These are phyloP conservation scores for Neonectria hederae DNA, from an alignment of 2,329 filamentous ascomycete species.

Conservation along the genomic window DNA sequence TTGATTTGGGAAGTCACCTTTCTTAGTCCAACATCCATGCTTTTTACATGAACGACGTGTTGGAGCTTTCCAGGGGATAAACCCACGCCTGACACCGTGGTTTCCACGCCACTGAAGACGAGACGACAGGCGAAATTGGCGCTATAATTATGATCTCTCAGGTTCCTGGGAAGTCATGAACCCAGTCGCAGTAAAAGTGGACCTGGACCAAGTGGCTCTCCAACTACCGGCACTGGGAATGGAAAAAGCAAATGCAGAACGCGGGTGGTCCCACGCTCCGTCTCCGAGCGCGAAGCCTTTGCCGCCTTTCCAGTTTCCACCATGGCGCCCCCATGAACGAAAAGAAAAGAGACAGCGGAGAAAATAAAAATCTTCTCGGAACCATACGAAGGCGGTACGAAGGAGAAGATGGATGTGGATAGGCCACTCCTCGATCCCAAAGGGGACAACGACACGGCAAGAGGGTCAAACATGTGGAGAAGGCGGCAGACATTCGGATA, in stretches of 20 bases:
- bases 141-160: constrained; percentile 28
- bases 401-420: background rate
- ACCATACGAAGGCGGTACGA: constrained; percentile 7
- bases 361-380: constrained; percentile 26
- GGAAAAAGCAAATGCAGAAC: constrained; percentile 33
- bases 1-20: constrained; percentile 9
- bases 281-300: constrained; percentile 28
- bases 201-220: constrained; percentile 20
- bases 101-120: constrained; percentile 20
- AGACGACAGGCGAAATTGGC: constrained; percentile 16
- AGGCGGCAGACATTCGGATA: background rate
- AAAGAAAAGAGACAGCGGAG: constrained; percentile 32
- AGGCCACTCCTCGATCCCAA: constrained; percentile 4
- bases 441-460: constrained; percentile 14
- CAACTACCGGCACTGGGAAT: constrained; percentile 39
- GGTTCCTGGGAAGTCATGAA: constrained; percentile 24
- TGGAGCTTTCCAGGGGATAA: constrained; percentile 9
- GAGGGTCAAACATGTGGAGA: constrained; percentile 12
- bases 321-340: constrained; percentile 29
- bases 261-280: constrained; percentile 33
- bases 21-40: background rate
- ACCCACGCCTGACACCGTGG: constrained; percentile 12
- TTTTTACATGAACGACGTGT: constrained; percentile 6
- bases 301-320: constrained; percentile 8
- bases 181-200: constrained; percentile 15